Base-by-base conservation (phyloP, 2,329 filamentous ascomycete genomes). In the Fusarium nodosum region DNA sequence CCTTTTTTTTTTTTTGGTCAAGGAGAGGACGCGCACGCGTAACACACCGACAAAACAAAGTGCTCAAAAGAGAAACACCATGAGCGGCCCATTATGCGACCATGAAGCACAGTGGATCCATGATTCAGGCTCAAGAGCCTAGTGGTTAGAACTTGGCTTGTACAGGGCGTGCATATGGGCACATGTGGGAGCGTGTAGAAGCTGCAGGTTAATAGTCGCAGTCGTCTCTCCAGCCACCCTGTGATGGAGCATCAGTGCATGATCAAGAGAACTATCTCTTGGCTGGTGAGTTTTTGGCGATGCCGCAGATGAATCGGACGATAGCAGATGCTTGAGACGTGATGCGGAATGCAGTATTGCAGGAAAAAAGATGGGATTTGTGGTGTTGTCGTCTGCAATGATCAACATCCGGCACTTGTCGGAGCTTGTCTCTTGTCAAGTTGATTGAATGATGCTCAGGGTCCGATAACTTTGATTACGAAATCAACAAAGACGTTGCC, bases 31-130 rank as follows among this genome's bases (percentile, higher is more conserved):
- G 75, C 74, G 72, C 72, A 77, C 71, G 72, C 67, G 73, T 72
- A 77, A 78, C 75, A 78, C 77, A 79, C 78, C 78, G 77, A 78
- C 77, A 75, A 75, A 77, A 71, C 72, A 74, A 71, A 68, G 51
- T 68, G 70, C 72, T 73, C 59, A 61, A 73, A 65, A 65, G 62
- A 64, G 69, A 66, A 63, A 64, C 65, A 75, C 62, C 62, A 73
- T 67, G 77, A 77, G 74, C 77, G 77, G 66, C 66, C 67, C 56
- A 72, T 73, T 65, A 77, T 77, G 77, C 77, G 77, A 76, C 77
- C 77, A 69, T 68, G 73, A 75, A 75, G 76, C 75, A 74, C 70
- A 75, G 77, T 78, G 77, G 77, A 75, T 73, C 68, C 64, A 72
- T 64, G 72, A 71, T 71, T 72, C 72, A 68, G 69, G 69, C 68